Percentiles rank a stretch among this genome's conserved stretches.
phyloP scores from a whole-genome alignment of 2,329 filamentous ascomycete species.

The Aciculosporium take region DNA sequence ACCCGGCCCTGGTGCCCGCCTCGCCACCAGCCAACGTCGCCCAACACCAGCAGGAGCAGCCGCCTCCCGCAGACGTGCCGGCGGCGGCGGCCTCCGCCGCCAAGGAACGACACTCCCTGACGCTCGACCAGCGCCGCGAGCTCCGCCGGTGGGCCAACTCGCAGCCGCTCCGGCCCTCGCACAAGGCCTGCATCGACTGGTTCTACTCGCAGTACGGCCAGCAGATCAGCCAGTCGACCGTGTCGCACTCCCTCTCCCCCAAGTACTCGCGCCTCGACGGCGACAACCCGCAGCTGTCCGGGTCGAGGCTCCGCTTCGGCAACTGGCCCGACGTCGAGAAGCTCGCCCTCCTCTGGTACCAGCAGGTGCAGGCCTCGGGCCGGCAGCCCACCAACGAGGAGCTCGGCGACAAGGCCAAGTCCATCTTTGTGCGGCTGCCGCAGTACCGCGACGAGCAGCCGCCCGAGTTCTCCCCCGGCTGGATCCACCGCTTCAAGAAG shows the following conservation, averaged over 20 bases:
- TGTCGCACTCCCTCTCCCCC: conserved; percentile 46
- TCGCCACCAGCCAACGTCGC: conserved; percentile 18
- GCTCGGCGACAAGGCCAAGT: conserved; percentile 46
- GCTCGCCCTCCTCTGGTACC: conserved; percentile 41
- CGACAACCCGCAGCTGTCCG: conserved; percentile 45
- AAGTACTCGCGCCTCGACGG: conserved; percentile 48
- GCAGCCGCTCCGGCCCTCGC: conserved; percentile 41
- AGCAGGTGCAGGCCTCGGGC: conserved; percentile 35
- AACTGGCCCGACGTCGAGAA: conserved; percentile 52
- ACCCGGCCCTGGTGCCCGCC: conserved; percentile 23
- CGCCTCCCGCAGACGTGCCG: too few relatives aligned
- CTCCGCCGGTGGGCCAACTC: conserved; percentile 45
- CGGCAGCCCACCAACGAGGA: conserved; percentile 49
- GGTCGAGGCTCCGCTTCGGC: conserved; percentile 46
- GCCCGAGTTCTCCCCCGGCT: conserved; percentile 48
- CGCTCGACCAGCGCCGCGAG: conserved; percentile 46
- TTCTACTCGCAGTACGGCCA: conserved; percentile 44
- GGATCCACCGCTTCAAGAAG: conserved; percentile 52
- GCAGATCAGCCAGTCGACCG: conserved; percentile 48
- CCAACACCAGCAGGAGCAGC: neutral
- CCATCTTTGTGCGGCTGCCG: conserved; percentile 42
- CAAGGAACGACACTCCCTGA: conserved; percentile 44
- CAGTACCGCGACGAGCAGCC: conserved; percentile 46
- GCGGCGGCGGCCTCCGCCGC: too few relatives aligned
- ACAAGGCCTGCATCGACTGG: conserved; percentile 51